Evolutionary conservation across 2,329 filamentous ascomycete species (phyloP).

Genomic region (Dissoconium aciculare): DNA sequence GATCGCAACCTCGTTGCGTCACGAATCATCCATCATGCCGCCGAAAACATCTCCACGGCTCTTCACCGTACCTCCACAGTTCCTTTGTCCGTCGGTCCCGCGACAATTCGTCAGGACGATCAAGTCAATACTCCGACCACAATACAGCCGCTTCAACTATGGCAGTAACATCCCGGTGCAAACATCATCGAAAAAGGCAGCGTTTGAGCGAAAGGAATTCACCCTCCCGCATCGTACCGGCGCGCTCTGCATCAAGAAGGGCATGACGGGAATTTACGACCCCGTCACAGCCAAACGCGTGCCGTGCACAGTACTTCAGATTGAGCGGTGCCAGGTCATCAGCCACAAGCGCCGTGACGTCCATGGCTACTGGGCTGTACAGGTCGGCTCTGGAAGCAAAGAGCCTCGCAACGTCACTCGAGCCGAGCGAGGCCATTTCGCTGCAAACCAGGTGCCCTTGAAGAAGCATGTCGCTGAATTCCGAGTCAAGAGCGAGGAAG

Average conservation of each 20-base stretch:
- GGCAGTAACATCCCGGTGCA: constrained; percentile 37
- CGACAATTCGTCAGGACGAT: constrained; percentile 31
- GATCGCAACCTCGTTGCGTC: no score
- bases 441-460: constrained; percentile 63
- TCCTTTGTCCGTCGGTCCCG: constrained; percentile 19
- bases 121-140: constrained; percentile 41
- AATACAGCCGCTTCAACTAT: constrained; percentile 39
- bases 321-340: constrained; percentile 83
- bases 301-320: constrained; percentile 80
- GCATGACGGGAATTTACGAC: constrained; percentile 86
- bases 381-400: constrained; percentile 66
- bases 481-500: constrained; percentile 57
- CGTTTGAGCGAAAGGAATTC: constrained; percentile 42
- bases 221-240: constrained; percentile 58
- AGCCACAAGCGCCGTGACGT: constrained; percentile 65
- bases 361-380: constrained; percentile 89
- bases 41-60: constrained; percentile 13
- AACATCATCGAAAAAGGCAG: constrained; percentile 41
- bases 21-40: constrained; percentile 16
- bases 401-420: constrained; percentile 62
- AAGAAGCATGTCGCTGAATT: constrained; percentile 81
- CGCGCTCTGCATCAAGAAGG: constrained; percentile 76
- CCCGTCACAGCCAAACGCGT: constrained; percentile 58
- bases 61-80: constrained; percentile 19
- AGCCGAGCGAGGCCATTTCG: constrained; percentile 77